Percentiles rank a stretch among this genome's conserved stretches.
These are phyloP conservation scores for Aspergillus olivimuriae DNA, from an alignment of 495 filamentous ascomycete species.

Conservation along the genomic window DNA sequence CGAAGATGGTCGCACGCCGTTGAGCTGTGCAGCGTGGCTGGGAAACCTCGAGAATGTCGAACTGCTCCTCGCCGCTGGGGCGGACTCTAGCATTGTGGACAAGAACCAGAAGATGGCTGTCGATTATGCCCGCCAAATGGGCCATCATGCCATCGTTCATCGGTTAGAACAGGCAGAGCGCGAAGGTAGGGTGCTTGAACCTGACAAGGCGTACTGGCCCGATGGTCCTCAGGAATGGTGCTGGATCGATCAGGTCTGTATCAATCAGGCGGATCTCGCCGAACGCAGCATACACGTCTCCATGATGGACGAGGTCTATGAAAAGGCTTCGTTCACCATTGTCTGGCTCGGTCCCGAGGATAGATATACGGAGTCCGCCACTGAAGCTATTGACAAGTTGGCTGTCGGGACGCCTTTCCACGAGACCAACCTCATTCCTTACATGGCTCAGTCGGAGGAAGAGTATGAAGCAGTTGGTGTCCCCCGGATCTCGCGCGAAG, in stretches of 20 bases:
- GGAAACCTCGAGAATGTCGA: neutral
- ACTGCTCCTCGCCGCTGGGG: neutral
- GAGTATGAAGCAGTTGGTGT: neutral
- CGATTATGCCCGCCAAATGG: neutral
- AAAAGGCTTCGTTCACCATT: neutral
- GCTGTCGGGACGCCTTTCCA: neutral
- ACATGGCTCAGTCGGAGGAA: neutral
- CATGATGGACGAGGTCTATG: slow-evolving; percentile 2
- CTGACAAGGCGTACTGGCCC: neutral
- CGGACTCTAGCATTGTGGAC: neutral
- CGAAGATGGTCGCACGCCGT: neutral
- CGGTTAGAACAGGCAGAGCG: neutral
- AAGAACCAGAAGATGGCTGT: neutral
- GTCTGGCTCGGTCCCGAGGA: neutral
- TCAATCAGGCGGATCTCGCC: neutral
- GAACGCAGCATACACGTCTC: neutral
- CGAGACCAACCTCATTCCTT: neutral
- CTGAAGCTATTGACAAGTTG: neutral
- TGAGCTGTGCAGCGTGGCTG: neutral
- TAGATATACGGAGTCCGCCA: neutral
- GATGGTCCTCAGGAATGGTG: slow-evolving; percentile 1
- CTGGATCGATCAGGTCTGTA: slow-evolving; percentile 3
- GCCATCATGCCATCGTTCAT: neutral
- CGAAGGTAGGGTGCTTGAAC: neutral
- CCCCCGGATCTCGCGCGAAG: neutral